Base-by-base conservation (phyloP, 192 early-diverging fungal species). In the Coemansia pectinata region DNA sequence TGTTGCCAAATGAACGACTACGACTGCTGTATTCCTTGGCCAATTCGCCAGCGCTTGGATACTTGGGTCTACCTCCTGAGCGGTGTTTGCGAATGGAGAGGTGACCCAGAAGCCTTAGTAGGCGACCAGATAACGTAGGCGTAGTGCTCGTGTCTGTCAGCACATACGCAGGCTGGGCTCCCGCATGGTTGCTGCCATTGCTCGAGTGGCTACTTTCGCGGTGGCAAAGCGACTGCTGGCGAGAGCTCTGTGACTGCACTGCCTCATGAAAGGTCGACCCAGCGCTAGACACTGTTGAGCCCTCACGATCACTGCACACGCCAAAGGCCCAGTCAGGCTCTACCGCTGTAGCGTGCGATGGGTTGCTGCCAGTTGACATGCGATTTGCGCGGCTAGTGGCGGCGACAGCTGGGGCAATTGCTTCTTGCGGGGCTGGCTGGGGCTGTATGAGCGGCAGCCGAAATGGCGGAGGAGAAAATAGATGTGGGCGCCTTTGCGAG, bases 221-320 rank as follows among this genome's bases (percentile, higher is more conserved):
- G 52, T 29, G 52, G 12, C 52, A 55, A 27, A 55, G 23, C 11
- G 52, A 55, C 52, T 55, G 52, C 25, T 55, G 52, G 25, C 52
- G 52, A 55, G 52, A 29, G 12, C 34, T 44, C n/a, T 21, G 65
- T 19, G 38, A 58, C 5, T 21, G 63, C 6, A 19, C 45, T 38
- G 42, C 31, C 21, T 71, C 70, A 25, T 71, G 62, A 53, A 41
- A 71, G 29, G 70, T 71, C 27, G 70, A 71, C 63, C 63, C 50
- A 39, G 45, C 62, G 34, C 70, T 71, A 45, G 65, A 71, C 4
- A 33, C 62, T 1, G 63, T 63, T 12, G 64, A 71, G 15, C 65
- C 70, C 5, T 65, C 70, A 33, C 70, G 64, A 25, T 65, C 41
- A 23, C 34, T 48, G 2, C 57, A 41, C 14, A 36, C 39, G 17